Evolutionary conservation across 2,329 filamentous ascomycete species (phyloP), one percentile per base, ranked within the genome.

Genomic region (Pseudogymnoascus sp.): DNA sequence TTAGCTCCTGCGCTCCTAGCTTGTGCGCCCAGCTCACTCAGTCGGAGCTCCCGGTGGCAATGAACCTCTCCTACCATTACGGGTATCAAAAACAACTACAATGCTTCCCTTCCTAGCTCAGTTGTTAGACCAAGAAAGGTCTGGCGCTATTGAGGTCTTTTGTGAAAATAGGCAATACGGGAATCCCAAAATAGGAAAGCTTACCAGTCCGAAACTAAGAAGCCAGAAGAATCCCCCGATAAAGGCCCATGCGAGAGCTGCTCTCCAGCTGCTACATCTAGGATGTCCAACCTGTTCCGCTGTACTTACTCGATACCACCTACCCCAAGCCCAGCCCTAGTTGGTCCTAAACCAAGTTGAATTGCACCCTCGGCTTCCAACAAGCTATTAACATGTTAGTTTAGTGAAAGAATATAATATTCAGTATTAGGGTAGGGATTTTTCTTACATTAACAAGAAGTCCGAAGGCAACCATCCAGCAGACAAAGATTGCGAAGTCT

Each of bases 401-500:
- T 28, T 33, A 16, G 24, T 61, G 8, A 31, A 19, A 24, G 16
- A 60, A 24, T 19, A 31, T 28, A 28, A 22, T 14, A 40, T 31
- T 7, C 11, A 16, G 11, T 19, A 8, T 33, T 33, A 33, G 50
- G 46, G 28, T 14, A 35, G 16, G 11, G 16, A 31, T 19, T 19
- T 19, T 19, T 19, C 62, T 3, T 40, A 63, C 62, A 61, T n/a
- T 61, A 7, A 33, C 24, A 8, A 61, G 33, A 35, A 63, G 37
- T 28, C 62, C 62, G 37, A 63, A 63, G 35, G 53, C 62, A 60
- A 63, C 10, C 56, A 63, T 63, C 62, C 62, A 63, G 11, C 26
- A 28, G 12, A 61, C 43, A 12, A 63, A 63, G 26, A 63, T 35
- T 8, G 40, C 31, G 31, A 63, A 22, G 16, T 63, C 62, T 11